Evolutionary conservation across 495 filamentous ascomycete species (phyloP).

Genomic region (Xylaria telfairii): DNA sequence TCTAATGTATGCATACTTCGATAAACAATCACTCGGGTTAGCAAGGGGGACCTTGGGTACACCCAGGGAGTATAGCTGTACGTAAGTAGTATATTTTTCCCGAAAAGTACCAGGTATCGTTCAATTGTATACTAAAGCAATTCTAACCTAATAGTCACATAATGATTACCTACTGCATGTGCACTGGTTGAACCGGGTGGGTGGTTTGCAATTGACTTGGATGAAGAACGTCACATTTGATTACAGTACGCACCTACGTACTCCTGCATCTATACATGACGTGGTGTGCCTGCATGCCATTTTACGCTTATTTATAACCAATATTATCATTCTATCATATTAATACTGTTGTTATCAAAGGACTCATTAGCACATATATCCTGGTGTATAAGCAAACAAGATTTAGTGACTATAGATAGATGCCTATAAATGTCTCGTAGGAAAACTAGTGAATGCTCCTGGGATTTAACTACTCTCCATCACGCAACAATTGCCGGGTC

Average conservation of each 20-base stretch:
- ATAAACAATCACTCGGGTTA: too few relatives aligned
- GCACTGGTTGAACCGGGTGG: too few relatives aligned
- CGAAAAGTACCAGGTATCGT: too few relatives aligned
- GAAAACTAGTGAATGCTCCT: not conserved
- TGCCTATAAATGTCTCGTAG: not conserved
- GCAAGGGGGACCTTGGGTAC: too few relatives aligned
- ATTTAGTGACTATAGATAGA: not conserved
- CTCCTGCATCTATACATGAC: not conserved
- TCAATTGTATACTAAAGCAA: too few relatives aligned
- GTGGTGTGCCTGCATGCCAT: not conserved
- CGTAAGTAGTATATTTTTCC: too few relatives aligned
- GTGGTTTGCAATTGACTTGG: too few relatives aligned
- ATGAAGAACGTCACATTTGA: slow-evolving; percentile 6
- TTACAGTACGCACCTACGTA: not conserved
- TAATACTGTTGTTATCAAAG: not conserved
- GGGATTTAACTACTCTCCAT: too few relatives aligned
- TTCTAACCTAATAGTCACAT: too few relatives aligned
- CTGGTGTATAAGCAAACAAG: not conserved
- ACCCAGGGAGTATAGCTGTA: too few relatives aligned
- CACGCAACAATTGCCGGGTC: not conserved
- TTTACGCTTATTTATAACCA: not conserved
- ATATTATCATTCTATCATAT: not conserved
- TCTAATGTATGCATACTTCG: too few relatives aligned
- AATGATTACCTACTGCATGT: too few relatives aligned
- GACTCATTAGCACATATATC: not conserved